Evolutionary conservation across 176 grass and related monocot genomes (phyloP).

Genomic region (Avena insularis): DNA sequence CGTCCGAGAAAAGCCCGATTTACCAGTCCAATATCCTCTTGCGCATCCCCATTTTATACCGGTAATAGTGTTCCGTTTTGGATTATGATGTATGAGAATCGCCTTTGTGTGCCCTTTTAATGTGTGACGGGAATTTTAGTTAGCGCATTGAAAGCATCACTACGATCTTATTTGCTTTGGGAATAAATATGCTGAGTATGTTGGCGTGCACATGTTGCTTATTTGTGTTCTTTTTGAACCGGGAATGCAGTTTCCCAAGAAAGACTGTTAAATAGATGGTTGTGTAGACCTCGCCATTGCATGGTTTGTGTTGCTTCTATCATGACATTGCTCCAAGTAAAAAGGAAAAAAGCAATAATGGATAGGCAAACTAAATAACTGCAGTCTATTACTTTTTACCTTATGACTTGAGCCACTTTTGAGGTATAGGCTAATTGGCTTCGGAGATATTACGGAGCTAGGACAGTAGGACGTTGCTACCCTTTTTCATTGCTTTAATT

Average conservation of each 20-base stretch:
- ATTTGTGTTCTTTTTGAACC: constrained; percentile 1
- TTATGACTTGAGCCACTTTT: background rate
- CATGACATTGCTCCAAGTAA: background rate
- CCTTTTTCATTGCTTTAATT: constrained; percentile 1
- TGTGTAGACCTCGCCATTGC: background rate
- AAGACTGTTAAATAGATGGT: background rate
- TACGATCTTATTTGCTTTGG: background rate
- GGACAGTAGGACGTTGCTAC: background rate
- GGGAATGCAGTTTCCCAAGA: background rate
- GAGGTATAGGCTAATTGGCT: background rate
- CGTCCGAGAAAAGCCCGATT: background rate
- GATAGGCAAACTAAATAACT: background rate
- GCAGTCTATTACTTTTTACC: background rate
- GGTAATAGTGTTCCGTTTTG: background rate
- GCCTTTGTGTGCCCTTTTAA: background rate
- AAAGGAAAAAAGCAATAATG: background rate
- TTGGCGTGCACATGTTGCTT: background rate
- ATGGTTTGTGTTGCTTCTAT: background rate
- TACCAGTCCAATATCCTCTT: background rate
- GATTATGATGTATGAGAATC: background rate
- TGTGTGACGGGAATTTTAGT: background rate
- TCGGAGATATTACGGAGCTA: constrained; percentile 3
- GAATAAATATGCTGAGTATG: background rate
- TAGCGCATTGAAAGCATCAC: background rate
- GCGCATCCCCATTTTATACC: background rate